Conservation (phyloP, 2,329 filamentous ascomycete genomes). For the Fusarium verrucosum region DNA sequence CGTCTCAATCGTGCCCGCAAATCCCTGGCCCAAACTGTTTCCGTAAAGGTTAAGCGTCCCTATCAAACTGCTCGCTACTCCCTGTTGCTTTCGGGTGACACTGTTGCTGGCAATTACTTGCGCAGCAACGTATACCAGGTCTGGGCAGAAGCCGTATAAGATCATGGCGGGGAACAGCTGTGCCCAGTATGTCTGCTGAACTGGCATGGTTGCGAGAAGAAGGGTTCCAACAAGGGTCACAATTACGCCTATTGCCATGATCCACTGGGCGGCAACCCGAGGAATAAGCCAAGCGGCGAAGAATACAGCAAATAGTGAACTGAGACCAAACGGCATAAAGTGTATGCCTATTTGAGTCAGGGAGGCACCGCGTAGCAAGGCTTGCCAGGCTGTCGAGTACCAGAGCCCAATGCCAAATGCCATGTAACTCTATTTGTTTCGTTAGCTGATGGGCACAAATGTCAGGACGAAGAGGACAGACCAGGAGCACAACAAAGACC, state of each 20-base stretch:
- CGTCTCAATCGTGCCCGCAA: slow-evolving; percentile 49
- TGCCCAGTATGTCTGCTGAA: slow-evolving; percentile 54
- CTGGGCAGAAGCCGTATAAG: slow-evolving; percentile 53
- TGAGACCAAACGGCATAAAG: slow-evolving; percentile 5
- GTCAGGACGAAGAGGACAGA: accelerated
- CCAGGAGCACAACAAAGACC: slow-evolving; percentile 54
- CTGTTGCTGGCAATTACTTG: slow-evolving; percentile 64
- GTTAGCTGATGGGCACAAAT: neutral
- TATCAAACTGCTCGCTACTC: slow-evolving; percentile 60
- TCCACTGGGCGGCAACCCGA: slow-evolving; percentile 57
- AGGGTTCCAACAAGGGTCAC: slow-evolving; percentile 10
- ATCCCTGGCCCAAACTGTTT: slow-evolving; percentile 46
- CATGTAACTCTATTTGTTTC: slow-evolving; percentile 52
- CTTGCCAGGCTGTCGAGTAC: slow-evolving; percentile 59
- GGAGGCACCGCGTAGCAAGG: slow-evolving; percentile 53
- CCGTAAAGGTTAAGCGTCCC: slow-evolving; percentile 51
- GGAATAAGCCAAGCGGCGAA: slow-evolving; percentile 56
- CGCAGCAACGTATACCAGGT: slow-evolving; percentile 60
- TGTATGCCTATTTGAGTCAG: slow-evolving; percentile 32
- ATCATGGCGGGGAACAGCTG: slow-evolving; percentile 53
- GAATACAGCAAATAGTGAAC: slow-evolving; percentile 8
- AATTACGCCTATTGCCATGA: slow-evolving; percentile 55
- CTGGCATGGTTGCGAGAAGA: slow-evolving; percentile 54
- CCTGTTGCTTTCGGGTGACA: slow-evolving; percentile 58
- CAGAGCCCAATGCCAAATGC: slow-evolving; percentile 57